Conservation (phyloP, 192 early-diverging fungal genomes). For the Pilaira anomala region DNA sequence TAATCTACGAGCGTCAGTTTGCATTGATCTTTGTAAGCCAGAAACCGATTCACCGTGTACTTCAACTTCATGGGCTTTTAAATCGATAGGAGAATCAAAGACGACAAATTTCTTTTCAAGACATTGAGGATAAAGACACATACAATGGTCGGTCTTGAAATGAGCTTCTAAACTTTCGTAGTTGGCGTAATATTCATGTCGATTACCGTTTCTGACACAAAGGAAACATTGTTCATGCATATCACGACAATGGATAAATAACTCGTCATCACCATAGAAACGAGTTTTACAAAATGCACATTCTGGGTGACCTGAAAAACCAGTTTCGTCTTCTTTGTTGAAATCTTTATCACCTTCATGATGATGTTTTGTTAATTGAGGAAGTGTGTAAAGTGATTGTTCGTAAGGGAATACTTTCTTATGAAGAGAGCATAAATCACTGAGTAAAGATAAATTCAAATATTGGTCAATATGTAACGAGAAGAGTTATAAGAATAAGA, state of each 20-base stretch:
- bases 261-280: constrained; percentile 90
- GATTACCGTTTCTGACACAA: constrained; percentile 68
- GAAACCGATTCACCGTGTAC: constrained; percentile 31
- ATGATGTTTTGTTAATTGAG: constrained; percentile 75
- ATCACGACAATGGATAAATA: constrained; percentile 92
- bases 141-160: constrained; percentile 75
- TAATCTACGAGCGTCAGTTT: constrained; percentile 32
- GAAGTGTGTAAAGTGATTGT: constrained; percentile 75
- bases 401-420: constrained; percentile 95
- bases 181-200: constrained; percentile 86
- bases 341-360: constrained; percentile 59
- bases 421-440: constrained; percentile 84
- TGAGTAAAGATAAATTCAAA: constrained; percentile 32
- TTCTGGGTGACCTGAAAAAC: constrained; percentile 82
- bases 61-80: constrained; percentile 81
- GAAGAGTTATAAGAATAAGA: too few relatives aligned
- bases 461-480: too few relatives aligned
- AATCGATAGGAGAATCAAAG: constrained; percentile 88
- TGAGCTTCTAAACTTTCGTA: constrained; percentile 75
- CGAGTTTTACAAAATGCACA: constrained; percentile 83
- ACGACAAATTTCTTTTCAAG: constrained; percentile 96
- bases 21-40: constrained; percentile 33
- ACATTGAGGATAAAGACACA: constrained; percentile 77
- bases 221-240: constrained; percentile 90
- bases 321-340: constrained; percentile 51